Evolutionary conservation across 805 yeast genomes (phyloP), one percentile per base, ranked within the genome.

Genomic region (Saccharomycopsis lassenensis): DNA sequence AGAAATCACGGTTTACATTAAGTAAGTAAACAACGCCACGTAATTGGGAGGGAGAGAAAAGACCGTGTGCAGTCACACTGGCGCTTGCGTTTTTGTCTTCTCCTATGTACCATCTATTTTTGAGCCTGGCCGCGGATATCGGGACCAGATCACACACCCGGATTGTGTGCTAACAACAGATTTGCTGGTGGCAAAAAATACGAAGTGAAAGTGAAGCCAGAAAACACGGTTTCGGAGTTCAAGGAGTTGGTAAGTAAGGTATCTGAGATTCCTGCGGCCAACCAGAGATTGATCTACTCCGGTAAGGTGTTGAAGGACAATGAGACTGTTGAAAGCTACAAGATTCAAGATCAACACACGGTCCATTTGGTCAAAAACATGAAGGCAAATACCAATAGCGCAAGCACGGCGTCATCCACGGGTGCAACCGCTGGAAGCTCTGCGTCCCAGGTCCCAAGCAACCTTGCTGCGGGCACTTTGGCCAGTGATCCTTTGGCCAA

Each of bases 251-350:
- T 89, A 35, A 76, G 76, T 18, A 61, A 63, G 15, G 69, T 65
- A 41, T 59, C 86, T 4, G 77, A 72, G 16, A 65, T 86, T 29
- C 78, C 94, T 4, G 74, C 72, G 1, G 79, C 68, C n/a, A 71
- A 79, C 43, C 97, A 87, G 59, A 69, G 97, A 41, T 67, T 89
- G 53, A 87, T 89, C 52, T 89, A 82, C 61, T 82, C 95, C 2
- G 98, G 98, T 27, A 79, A 89, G 48, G 94, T 91, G 23, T 69
- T 89, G 52, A 87, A 87, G 57, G 95, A 89, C 52, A 65, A 63
- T 24, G 91, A 87, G 47, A 69, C 82, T 5, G 58, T 89, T 7
- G 76, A 67, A 12, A 62, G 73, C 3, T 89, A 89, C 62, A 84
- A 84, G 55, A 73, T 89, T 52, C 83, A 83, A 57, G 61, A 71